Percentiles rank a stretch among this genome's conserved stretches.
Evolutionary conservation across 257 asterid species (phyloP).

Genomic region (Solanum rostratum): DNA sequence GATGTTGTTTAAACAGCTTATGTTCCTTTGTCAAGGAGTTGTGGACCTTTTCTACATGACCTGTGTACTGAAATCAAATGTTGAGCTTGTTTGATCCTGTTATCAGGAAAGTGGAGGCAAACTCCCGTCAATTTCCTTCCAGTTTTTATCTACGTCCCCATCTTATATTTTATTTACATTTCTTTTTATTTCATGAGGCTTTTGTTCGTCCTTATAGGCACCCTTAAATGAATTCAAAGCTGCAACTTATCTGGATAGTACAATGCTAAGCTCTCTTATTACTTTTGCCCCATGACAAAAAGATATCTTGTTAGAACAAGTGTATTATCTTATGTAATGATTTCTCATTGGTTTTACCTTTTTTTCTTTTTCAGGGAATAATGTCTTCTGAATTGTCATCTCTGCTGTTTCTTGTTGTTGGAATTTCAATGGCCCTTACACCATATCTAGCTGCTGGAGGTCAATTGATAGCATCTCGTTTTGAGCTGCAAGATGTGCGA

Average conservation of each 20-base stretch:
- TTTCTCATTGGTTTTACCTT: neutral
- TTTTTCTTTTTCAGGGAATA: slow-evolving; percentile 57
- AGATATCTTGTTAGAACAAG: neutral
- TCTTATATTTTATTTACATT: neutral
- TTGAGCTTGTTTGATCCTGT: neutral
- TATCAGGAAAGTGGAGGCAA: neutral
- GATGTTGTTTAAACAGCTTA: neutral
- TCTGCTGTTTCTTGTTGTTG: slow-evolving; percentile 91
- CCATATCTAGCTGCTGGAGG: slow-evolving; percentile 99
- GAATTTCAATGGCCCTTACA: slow-evolving; percentile 95
- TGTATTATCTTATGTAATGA: neutral
- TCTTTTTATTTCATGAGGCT: neutral
- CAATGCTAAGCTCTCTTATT: neutral
- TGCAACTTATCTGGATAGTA: neutral
- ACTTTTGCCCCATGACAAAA: neutral
- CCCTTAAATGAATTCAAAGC: neutral
- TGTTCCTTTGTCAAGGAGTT: neutral
- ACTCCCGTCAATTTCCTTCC: neutral
- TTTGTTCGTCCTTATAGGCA: neutral
- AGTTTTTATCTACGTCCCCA: neutral
- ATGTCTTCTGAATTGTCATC: slow-evolving; percentile 89
- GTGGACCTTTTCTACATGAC: neutral
- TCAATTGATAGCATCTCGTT: slow-evolving; percentile 92
- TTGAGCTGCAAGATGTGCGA: slow-evolving; percentile 96
- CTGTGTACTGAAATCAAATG: neutral